phyloP scores from a whole-genome alignment of 2,329 filamentous ascomycete species.

The Monosporascus sp. region DNA sequence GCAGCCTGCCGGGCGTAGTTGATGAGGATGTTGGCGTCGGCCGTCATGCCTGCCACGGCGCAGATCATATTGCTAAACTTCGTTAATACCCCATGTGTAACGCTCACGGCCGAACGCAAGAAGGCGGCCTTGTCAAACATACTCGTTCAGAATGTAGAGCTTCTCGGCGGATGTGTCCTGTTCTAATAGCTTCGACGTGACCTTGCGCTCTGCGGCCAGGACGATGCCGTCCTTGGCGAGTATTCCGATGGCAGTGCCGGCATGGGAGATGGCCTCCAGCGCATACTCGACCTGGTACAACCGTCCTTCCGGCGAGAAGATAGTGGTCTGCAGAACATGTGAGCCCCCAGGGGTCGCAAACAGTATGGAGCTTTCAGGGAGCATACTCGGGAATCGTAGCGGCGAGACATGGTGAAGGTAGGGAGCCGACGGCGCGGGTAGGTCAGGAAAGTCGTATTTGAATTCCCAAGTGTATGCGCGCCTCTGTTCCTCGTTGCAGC shows the following conservation, averaged over 20 bases:
- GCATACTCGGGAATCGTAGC: slow-evolving; percentile 93
- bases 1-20: slow-evolving; percentile 97
- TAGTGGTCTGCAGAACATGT: slow-evolving; percentile 69
- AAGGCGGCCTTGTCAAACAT: slow-evolving; percentile 28
- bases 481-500: too few relatives aligned
- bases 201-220: slow-evolving; percentile 94
- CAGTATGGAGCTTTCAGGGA: slow-evolving; percentile 18
- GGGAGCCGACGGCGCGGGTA: slow-evolving; percentile 1
- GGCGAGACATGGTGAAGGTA: slow-evolving; percentile 71
- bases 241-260: slow-evolving; percentile 93
- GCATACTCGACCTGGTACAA: slow-evolving; percentile 99
- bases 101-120: background rate
- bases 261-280: slow-evolving; percentile 96
- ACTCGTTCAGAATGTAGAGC: slow-evolving; percentile 99
- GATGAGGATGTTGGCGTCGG: slow-evolving; percentile 99
- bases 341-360: slow-evolving; percentile 14
- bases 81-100: background rate
- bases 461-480: too few relatives aligned
- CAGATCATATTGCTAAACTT: slow-evolving; percentile 93
- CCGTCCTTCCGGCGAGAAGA: slow-evolving; percentile 98
- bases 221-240: slow-evolving; percentile 98
- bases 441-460: too few relatives aligned
- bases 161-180: slow-evolving; percentile 99
- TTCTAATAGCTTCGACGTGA: slow-evolving; percentile 97
- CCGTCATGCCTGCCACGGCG: slow-evolving; percentile 97